phyloP scores from a whole-genome alignment of 23 red algal genomes.

The Gracilaria gracilis region DNA sequence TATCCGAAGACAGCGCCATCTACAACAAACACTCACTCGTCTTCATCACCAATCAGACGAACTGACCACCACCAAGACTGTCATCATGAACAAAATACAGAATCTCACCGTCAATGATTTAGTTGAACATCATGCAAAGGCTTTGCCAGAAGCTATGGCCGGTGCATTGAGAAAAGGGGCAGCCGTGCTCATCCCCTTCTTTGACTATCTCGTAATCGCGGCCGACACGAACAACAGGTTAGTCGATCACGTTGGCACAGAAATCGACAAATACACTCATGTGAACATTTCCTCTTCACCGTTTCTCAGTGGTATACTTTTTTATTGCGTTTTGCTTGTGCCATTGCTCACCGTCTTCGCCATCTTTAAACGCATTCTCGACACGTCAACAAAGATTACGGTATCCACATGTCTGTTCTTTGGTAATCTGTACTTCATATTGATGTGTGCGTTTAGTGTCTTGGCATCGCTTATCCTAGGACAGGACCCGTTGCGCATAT shows the following conservation, averaged over 20 bases:
- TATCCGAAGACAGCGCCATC: slow-evolving; percentile 50
- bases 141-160: slow-evolving; percentile 69
- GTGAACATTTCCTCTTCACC: slow-evolving; percentile 74
- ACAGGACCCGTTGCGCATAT: slow-evolving; percentile 49
- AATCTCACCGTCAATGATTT: slow-evolving; percentile 59
- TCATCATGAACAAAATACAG: slow-evolving; percentile 64
- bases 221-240: slow-evolving; percentile 80
- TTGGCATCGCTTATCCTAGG: slow-evolving; percentile 31
- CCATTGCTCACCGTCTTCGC: slow-evolving; percentile 61
- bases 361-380: slow-evolving; percentile 44
- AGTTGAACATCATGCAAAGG: slow-evolving; percentile 58
- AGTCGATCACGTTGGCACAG: slow-evolving; percentile 75
- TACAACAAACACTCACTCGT: slow-evolving; percentile 60
- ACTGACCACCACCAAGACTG: slow-evolving; percentile 38
- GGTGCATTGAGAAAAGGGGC: slow-evolving; percentile 67
- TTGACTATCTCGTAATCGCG: slow-evolving; percentile 74
- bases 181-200: slow-evolving; percentile 71
- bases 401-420: slow-evolving; percentile 66
- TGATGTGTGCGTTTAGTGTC: slow-evolving; percentile 40
- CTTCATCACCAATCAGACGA: slow-evolving; percentile 49
- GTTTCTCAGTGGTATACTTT: slow-evolving; percentile 78
- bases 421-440: slow-evolving; percentile 65
- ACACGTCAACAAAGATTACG: slow-evolving; percentile 53
- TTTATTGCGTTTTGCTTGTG: slow-evolving; percentile 78
- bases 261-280: slow-evolving; percentile 80